Conservation (phyloP, 2,329 filamentous ascomycete genomes). For the Penicillium sp. region DNA sequence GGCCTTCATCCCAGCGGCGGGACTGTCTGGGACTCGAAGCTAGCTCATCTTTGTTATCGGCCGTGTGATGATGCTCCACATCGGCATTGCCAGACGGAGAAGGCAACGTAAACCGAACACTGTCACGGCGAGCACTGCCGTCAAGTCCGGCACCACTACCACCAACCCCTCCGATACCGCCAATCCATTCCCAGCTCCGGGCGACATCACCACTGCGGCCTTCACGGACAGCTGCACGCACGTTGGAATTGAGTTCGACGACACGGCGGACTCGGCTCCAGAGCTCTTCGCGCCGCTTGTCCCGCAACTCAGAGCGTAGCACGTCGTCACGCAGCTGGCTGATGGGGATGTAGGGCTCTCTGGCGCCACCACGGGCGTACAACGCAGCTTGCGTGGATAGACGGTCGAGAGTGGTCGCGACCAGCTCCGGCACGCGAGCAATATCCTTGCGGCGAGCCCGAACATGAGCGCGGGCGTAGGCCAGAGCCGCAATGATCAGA, state of each 20-base stretch:
- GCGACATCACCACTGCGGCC: constrained; percentile 56
- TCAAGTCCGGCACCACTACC: constrained; percentile 44
- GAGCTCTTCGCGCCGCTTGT: constrained; percentile 71
- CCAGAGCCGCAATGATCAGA: constrained; percentile 45
- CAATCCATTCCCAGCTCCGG: constrained; percentile 68
- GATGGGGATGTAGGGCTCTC: constrained; percentile 79
- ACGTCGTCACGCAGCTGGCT: constrained; percentile 91
- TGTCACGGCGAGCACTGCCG: constrained; percentile 25
- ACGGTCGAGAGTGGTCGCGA: constrained; percentile 78
- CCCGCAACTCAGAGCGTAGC: constrained; percentile 73
- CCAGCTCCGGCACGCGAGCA: constrained; percentile 75
- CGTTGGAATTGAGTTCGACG: constrained; percentile 91
- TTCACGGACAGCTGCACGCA: constrained; percentile 72
- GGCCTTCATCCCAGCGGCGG: constrained; percentile 43
- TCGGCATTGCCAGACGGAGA: constrained; percentile 24
- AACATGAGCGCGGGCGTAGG: constrained; percentile 66
- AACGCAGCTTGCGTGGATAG: constrained; percentile 80
- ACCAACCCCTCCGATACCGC: constrained; percentile 56
- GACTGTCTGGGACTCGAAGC: constrained; percentile 28
- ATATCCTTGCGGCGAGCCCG: constrained; percentile 63
- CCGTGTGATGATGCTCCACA: constrained; percentile 6
- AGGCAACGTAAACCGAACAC: constrained; percentile 28
- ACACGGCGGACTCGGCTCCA: constrained; percentile 82
- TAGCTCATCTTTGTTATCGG: constrained; percentile 14
- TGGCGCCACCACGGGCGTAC: constrained; percentile 63